Conservation (phyloP, 805 yeast genomes). For the Hanseniaspora nectarophila region DNA sequence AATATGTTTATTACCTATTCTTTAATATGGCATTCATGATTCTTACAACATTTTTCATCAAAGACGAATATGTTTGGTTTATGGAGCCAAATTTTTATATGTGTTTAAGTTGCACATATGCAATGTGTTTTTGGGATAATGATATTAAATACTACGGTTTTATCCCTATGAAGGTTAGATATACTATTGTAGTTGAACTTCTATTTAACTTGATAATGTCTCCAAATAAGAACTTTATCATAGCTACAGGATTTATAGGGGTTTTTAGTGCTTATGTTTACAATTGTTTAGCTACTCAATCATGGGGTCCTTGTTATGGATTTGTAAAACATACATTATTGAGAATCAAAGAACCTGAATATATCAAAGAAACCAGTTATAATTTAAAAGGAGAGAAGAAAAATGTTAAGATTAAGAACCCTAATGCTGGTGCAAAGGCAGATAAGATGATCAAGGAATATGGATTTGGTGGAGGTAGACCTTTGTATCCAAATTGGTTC, state of each 20-base stretch:
- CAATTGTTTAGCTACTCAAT: slow-evolving; percentile 49
- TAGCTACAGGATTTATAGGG: slow-evolving; percentile 38
- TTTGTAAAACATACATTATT: slow-evolving; percentile 19
- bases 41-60: neutral
- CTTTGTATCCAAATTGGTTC: slow-evolving; percentile 12
- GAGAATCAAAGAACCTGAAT: neutral
- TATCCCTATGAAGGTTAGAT: slow-evolving; percentile 47
- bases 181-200: slow-evolving; percentile 34
- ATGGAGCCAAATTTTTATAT: slow-evolving; percentile 9
- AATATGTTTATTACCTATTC: slow-evolving; percentile 7
- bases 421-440: neutral
- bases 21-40: slow-evolving; percentile 9
- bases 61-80: slow-evolving; percentile 1
- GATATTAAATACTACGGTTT: slow-evolving; percentile 42
- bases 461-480: slow-evolving; percentile 13
- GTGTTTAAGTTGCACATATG: slow-evolving; percentile 48
- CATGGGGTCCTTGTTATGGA: slow-evolving; percentile 38
- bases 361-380: neutral
- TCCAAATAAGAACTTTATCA: slow-evolving; percentile 33
- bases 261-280: slow-evolving; percentile 46
- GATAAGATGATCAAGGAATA: neutral
- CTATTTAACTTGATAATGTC: slow-evolving; percentile 34
- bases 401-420: neutral
- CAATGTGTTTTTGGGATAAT: slow-evolving; percentile 42
- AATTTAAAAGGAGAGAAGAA: neutral